Evolutionary conservation across 169 alveolate genomes (phyloP).

Genomic region (Ichthyophthirius multifiliis): DNA sequence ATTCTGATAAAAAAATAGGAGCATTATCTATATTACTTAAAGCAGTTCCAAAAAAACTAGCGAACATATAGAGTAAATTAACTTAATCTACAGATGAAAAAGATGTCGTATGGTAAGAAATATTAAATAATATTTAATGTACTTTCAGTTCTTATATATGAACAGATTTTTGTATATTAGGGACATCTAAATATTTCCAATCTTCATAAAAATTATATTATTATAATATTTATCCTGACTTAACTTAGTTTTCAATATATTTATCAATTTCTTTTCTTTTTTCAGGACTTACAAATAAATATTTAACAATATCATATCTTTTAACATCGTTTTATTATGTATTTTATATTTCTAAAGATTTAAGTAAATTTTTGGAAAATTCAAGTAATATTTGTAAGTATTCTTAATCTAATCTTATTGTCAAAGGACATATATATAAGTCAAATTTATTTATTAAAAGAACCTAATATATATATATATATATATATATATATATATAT

Average conservation of each 20-base stretch:
- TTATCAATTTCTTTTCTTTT: not conserved
- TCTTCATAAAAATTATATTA: not conserved
- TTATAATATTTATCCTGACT: not conserved
- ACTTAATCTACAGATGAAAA: not conserved
- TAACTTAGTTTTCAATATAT: not conserved
- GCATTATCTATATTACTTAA: slow-evolving; percentile 78
- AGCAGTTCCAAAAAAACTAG: slow-evolving; percentile 53
- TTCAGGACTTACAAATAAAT: not conserved
- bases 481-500: not conserved
- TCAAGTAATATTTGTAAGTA: not conserved
- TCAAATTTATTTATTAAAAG: not conserved
- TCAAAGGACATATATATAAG: not conserved
- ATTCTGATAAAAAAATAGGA: slow-evolving; percentile 61
- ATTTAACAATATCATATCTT: not conserved
- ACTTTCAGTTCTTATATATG: not conserved
- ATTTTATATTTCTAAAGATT: not conserved
- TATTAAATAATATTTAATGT: not conserved
- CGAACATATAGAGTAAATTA: not conserved
- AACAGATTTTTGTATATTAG: not conserved
- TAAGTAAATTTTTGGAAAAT: not conserved
- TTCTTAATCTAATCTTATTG: not conserved
- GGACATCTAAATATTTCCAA: not conserved
- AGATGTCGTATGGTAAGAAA: not conserved
- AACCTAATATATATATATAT: not conserved
- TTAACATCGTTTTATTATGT: too few species aligned